Base-by-base conservation (phyloP, 1,284 basidiomycete genomes). In the Xanthoconium separans region DNA sequence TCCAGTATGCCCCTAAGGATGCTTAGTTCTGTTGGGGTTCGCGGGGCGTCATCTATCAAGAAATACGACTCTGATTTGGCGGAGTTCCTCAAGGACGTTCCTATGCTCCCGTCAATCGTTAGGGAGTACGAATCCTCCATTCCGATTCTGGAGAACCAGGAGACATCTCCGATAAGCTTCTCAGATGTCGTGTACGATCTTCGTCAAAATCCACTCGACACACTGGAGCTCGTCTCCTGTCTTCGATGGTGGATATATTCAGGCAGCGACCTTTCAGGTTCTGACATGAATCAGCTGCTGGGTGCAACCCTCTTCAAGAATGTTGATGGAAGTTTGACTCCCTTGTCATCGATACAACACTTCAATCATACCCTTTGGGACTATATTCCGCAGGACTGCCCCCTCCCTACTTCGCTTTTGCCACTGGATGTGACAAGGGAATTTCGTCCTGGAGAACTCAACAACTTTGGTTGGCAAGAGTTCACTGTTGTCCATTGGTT, bases 241-340 rank as follows among this genome's bases (percentile, higher is more conserved):
- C 74, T 98, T 62, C 81, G 83, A 51, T 99, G 96, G 95, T 96
- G 93, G 90, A 81, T 89, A 52, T 72, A 70, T 12, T 69, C 91
- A 22, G 20, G 43, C 20, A 13, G 24, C 7, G 7, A 49, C 9
- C 7, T 16, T 30, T 48, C 36, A 20, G 20, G 6, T n/a, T 5
- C 3, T 24, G 42, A 27, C 22, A 42, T n/a, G 12, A 7, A 1
- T 16, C 24, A 42, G 10, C 10, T 55, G 16, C n/a, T 54, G 11
- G 5, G 15, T 1, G 36, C 6, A 2, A 13, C 4, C 20, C 4
- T 29, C 8, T 9, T 49, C 24, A 11, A 43, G 10, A 6, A 11
- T 2, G n/a, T 20, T 1, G 11, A 24, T n/a, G 44, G 50, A n/a
- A 34, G 3, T 2, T 10, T 3, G 20, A 30, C 50, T 37, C 16